Percentiles rank a stretch among this genome's conserved stretches.
phyloP scores from a whole-genome alignment of 768 basidiomycete genomes.

The Amanita molliuscula region DNA sequence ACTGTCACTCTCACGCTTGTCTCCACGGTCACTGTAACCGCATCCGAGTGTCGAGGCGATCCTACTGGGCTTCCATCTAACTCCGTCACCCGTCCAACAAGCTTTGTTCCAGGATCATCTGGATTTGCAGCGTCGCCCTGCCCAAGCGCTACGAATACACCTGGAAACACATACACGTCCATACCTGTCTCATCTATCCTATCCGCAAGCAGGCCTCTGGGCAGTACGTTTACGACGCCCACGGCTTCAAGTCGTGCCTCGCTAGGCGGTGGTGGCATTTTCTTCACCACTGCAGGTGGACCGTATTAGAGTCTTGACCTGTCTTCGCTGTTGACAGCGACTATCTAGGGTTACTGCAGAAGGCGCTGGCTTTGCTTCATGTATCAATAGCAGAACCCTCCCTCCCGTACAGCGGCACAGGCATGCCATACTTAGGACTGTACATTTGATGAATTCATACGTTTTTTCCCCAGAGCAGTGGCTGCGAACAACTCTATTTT shows the following conservation, averaged over 20 bases:
- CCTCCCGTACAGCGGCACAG: no score
- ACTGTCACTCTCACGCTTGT: neutral
- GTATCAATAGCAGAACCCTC: neutral
- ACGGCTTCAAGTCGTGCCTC: neutral
- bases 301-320: neutral
- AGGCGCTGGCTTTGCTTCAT: neutral
- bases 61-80: neutral
- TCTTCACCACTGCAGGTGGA: neutral
- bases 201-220: neutral
- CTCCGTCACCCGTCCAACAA: neutral
- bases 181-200: neutral
- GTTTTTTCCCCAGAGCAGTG: no score
- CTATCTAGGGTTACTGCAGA: neutral
- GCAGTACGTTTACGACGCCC: neutral
- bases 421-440: no score
- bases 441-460: no score
- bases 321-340: constrained; percentile 1
- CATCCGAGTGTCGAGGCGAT: neutral
- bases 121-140: neutral
- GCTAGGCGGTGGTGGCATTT: neutral
- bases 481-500: no score
- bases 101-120: neutral
- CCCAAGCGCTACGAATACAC: neutral
- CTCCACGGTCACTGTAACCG: constrained; percentile 6
- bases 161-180: neutral